phyloP scores from a whole-genome alignment of 768 basidiomycete genomes.

The Phlegmacium glaucopus region DNA sequence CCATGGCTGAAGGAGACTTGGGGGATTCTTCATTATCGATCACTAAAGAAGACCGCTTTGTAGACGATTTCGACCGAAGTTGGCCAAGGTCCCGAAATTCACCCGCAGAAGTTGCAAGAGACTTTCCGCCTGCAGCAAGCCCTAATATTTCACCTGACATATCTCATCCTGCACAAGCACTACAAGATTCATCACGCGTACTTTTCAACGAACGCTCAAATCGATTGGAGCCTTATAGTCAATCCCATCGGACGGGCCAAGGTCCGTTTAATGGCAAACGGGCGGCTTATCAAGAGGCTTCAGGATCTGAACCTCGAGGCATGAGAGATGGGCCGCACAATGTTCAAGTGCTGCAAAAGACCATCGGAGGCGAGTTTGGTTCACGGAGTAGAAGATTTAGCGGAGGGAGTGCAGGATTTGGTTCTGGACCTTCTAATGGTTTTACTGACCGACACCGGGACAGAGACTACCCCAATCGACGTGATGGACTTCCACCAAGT shows the following conservation, averaged over 20 bases:
- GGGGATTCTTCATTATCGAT: slow-evolving; percentile 40
- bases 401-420: slow-evolving; percentile 24
- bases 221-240: slow-evolving; percentile 78
- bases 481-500: slow-evolving; percentile 37
- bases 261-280: slow-evolving; percentile 43
- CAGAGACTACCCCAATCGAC: slow-evolving; percentile 25
- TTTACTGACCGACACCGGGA: slow-evolving; percentile 21
- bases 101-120: slow-evolving; percentile 40
- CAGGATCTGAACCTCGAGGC: slow-evolving; percentile 36
- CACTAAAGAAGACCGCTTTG: slow-evolving; percentile 84
- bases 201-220: slow-evolving; percentile 98
- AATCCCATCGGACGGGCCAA: slow-evolving; percentile 38
- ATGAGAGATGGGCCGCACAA: slow-evolving; percentile 42
- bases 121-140: slow-evolving; percentile 28
- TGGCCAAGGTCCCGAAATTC: slow-evolving; percentile 78
- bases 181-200: slow-evolving; percentile 60
- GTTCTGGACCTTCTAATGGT: slow-evolving; percentile 20
- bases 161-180: slow-evolving; percentile 40
- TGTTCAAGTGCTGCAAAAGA: slow-evolving; percentile 64
- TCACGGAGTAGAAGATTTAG: slow-evolving; percentile 32
- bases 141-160: slow-evolving; percentile 28
- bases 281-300: slow-evolving; percentile 39
- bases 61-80: slow-evolving; percentile 92
- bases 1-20: slow-evolving; percentile 18
- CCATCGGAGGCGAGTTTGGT: slow-evolving; percentile 26